phyloP scores from a whole-genome alignment of 2,329 filamentous ascomycete genomes.

The Geosmithia putterillii region DNA sequence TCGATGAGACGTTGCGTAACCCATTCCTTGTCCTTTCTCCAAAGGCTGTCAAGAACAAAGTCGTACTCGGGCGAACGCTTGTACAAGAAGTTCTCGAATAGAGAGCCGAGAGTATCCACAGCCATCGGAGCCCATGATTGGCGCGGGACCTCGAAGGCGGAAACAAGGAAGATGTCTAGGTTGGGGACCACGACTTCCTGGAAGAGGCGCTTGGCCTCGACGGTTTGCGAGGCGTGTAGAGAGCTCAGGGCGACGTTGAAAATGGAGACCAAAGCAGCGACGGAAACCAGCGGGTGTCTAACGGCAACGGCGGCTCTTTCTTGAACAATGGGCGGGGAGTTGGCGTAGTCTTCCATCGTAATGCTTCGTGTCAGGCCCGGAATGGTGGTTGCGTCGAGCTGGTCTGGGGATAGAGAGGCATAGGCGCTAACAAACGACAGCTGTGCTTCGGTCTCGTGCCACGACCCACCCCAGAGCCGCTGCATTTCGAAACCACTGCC shows the following conservation, averaged over 20 bases:
- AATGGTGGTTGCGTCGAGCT: conserved; percentile 76
- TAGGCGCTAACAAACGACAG: conserved; percentile 90
- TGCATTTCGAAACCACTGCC: conserved; percentile 61
- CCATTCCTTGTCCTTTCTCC: conserved; percentile 84
- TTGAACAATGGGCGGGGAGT: conserved; percentile 34
- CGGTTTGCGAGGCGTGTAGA: conserved; percentile 46
- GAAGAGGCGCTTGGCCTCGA: conserved; percentile 53
- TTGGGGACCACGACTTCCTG: conserved; percentile 60
- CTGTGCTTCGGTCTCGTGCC: conserved; percentile 78
- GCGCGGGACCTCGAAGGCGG: conserved; percentile 64
- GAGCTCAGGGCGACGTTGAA: conserved; percentile 53
- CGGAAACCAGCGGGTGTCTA: conserved; percentile 78
- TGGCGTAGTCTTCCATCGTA: conserved; percentile 42
- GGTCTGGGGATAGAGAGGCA: conserved; percentile 58
- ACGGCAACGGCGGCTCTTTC: conserved; percentile 50
- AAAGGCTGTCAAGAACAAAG: conserved; percentile 83
- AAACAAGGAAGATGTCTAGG: conserved; percentile 67
- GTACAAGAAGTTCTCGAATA: conserved; percentile 74
- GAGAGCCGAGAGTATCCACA: conserved; percentile 59
- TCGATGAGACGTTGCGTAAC: conserved; percentile 70
- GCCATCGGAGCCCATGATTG: conserved; percentile 62
- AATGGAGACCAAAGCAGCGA: conserved; percentile 64
- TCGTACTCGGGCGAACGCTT: conserved; percentile 66
- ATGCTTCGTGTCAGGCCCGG: conserved; percentile 73
- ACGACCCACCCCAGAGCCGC: conserved; percentile 77